Conservation (phyloP, 805 yeast genomes). For the Lipomyces yamadae region DNA sequence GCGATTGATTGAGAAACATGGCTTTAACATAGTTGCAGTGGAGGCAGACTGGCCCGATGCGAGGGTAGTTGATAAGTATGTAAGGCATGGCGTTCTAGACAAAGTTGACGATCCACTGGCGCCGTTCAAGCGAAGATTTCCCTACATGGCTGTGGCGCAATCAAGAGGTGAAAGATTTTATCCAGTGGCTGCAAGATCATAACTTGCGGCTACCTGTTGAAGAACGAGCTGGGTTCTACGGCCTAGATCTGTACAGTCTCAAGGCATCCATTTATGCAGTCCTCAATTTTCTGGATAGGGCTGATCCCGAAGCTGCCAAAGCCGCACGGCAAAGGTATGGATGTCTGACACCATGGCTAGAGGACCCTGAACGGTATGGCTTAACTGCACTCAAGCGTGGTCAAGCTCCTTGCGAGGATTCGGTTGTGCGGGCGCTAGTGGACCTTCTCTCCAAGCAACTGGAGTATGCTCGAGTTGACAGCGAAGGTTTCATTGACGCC, state of each 20-base stretch:
- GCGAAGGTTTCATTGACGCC: slow-evolving; percentile 5
- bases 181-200: slow-evolving; percentile 10
- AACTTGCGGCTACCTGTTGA: slow-evolving; percentile 2
- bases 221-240: slow-evolving; percentile 12
- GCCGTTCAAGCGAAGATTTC: slow-evolving; percentile 4
- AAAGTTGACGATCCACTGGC: slow-evolving; percentile 9
- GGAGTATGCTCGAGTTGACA: slow-evolving; percentile 9
- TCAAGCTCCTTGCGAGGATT: slow-evolving; percentile 5
- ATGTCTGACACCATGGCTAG: slow-evolving; percentile 6
- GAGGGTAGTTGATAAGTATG: slow-evolving; percentile 6
- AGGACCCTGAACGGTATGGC: slow-evolving; percentile 6
- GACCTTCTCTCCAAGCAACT: slow-evolving; percentile 4
- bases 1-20: slow-evolving; percentile 3
- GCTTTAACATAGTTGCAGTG: slow-evolving; percentile 8
- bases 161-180: slow-evolving; percentile 9
- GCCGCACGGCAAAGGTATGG: slow-evolving; percentile 9
- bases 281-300: background rate
- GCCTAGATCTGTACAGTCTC: slow-evolving; percentile 13
- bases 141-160: slow-evolving; percentile 11
- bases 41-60: slow-evolving; percentile 17
- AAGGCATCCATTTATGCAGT: slow-evolving; percentile 6
- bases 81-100: background rate
- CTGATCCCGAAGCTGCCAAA: slow-evolving; percentile 4
- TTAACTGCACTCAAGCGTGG: slow-evolving; percentile 6
- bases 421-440: slow-evolving; percentile 1